These are phyloP conservation scores for Geotrichum phurueaensis DNA, from an alignment of 1,139 yeast species.

Conservation along the genomic window DNA sequence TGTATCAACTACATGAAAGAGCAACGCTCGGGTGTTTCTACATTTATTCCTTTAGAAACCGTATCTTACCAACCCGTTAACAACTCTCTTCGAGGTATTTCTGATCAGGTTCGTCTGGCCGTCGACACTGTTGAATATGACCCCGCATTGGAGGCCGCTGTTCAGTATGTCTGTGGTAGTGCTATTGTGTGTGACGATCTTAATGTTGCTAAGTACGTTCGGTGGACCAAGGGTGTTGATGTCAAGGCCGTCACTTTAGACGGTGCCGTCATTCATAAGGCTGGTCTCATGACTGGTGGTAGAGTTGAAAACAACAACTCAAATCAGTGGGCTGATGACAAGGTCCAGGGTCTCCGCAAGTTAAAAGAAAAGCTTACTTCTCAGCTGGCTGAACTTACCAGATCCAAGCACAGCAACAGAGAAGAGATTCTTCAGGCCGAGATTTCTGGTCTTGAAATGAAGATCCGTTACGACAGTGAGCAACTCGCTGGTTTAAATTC, in stretches of 20 bases:
- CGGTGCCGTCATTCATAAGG: slow-evolving; percentile 77
- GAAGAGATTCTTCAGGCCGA: slow-evolving; percentile 56
- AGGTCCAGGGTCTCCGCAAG: slow-evolving; percentile 51
- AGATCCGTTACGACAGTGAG: slow-evolving; percentile 47
- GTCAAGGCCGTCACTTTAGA: slow-evolving; percentile 74
- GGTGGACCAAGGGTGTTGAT: slow-evolving; percentile 59
- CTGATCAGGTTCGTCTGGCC: slow-evolving; percentile 51
- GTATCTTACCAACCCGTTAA: slow-evolving; percentile 59
- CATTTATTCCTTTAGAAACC: slow-evolving; percentile 84
- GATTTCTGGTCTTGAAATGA: slow-evolving; percentile 50
- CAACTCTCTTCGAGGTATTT: slow-evolving; percentile 50
- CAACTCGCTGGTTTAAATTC: slow-evolving; percentile 48
- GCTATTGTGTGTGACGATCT: slow-evolving; percentile 74
- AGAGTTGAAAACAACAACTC: slow-evolving; percentile 34
- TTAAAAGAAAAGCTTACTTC: slow-evolving; percentile 55
- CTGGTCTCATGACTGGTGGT: slow-evolving; percentile 95
- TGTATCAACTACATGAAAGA: slow-evolving; percentile 81
- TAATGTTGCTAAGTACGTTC: slow-evolving; percentile 60
- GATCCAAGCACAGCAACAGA: slow-evolving; percentile 44
- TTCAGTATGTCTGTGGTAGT: slow-evolving; percentile 74
- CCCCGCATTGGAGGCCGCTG: slow-evolving; percentile 64
- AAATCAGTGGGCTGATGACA: slow-evolving; percentile 69
- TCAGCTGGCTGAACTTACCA: slow-evolving; percentile 49
- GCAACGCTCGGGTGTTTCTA: slow-evolving; percentile 77
- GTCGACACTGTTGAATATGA: slow-evolving; percentile 69